Evolutionary conservation across 306 rosid genomes (phyloP).

Genomic region (Quercus cerris): DNA sequence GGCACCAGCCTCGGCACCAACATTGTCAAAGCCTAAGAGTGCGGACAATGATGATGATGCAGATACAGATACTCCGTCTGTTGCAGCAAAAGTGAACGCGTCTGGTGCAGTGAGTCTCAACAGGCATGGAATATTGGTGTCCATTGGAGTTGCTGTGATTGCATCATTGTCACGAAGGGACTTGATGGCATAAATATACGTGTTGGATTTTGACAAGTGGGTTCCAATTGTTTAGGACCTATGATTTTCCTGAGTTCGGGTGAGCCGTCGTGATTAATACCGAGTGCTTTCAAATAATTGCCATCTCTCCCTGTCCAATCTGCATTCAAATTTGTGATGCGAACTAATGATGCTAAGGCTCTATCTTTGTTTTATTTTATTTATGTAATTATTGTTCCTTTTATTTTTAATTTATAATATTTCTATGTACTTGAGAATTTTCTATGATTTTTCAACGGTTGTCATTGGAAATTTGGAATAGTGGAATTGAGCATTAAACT

Average conservation of each 20-base stretch:
- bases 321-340: neutral
- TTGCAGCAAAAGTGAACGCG: neutral
- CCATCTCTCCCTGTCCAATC: neutral
- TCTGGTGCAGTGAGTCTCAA: neutral
- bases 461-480: too few species aligned
- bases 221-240: neutral
- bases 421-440: too few species aligned
- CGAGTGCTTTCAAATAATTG: conserved; percentile 28
- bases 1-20: conserved; percentile 19
- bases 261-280: conserved; percentile 13
- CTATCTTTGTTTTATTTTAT: too few species aligned
- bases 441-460: too few species aligned
- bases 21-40: neutral
- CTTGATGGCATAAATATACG: conserved; percentile 1
- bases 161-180: neutral
- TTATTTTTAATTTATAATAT: too few species aligned
- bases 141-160: conserved; percentile 15
- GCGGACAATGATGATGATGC: neutral
- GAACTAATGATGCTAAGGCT: too few species aligned
- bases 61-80: conserved; percentile 1
- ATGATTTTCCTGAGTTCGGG: neutral
- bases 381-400: too few species aligned
- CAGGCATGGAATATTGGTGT: conserved; percentile 8
- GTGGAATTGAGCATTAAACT: too few species aligned
- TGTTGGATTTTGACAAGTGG: neutral